Conservation (phyloP, 2,329 filamentous ascomycete genomes). For the Aspergillus felis region DNA sequence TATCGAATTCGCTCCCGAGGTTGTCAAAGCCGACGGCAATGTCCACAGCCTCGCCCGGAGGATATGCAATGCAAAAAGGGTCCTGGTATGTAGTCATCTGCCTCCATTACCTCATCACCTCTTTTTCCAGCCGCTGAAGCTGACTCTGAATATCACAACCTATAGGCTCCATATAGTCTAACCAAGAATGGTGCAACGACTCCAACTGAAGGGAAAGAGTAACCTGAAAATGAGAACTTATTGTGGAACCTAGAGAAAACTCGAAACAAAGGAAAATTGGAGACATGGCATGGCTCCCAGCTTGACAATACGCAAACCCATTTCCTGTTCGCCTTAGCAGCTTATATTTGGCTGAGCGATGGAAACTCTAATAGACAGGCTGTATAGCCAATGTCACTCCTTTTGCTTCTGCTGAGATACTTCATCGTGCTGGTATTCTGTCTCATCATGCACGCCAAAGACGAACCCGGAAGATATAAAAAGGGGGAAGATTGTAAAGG, state of each 20-base stretch:
- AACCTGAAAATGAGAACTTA: conserved; percentile 3
- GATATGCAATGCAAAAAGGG: conserved; percentile 92
- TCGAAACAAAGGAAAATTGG: not conserved
- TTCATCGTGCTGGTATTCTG: not conserved
- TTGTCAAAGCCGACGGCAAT: conserved; percentile 87
- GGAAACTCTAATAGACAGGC: not conserved
- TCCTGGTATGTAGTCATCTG: conserved; percentile 62
- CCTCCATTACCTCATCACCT: conserved; percentile 2
- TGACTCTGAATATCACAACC: not conserved
- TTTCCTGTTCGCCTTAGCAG: not conserved
- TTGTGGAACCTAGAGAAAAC: not conserved
- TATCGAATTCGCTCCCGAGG: conserved; percentile 88
- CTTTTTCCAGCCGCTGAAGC: not conserved
- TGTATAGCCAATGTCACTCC: not conserved
- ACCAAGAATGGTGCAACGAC: conserved; percentile 60
- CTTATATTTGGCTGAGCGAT: not conserved
- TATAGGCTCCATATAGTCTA: conserved; percentile 68
- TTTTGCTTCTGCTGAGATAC: not conserved
- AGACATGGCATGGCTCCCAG: not conserved
- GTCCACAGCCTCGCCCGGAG: conserved; percentile 89
- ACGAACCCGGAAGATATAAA: no score
- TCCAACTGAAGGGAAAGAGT: conserved; percentile 42
- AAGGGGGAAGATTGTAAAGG: not conserved
- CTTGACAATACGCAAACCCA: not conserved
- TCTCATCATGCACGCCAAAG: not conserved